Conservation (phyloP, 345 rosid genomes). For the Citrus reticulata region DNA sequence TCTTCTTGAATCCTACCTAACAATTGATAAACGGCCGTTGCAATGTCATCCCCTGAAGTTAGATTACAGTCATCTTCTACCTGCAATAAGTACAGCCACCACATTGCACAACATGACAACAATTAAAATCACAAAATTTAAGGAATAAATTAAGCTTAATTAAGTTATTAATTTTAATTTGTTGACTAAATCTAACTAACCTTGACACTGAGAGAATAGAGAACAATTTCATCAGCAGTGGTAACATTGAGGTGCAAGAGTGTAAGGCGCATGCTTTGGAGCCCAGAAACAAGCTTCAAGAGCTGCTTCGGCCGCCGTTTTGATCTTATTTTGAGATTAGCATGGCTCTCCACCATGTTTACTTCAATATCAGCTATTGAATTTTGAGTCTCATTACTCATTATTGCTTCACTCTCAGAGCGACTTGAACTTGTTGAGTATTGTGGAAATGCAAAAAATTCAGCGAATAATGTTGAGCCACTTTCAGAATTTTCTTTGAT, state of each 20-base stretch:
- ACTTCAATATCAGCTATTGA: conserved; percentile 73
- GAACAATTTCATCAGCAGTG: conserved; percentile 55
- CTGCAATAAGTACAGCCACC: conserved; percentile 38
- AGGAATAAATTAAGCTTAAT: not conserved
- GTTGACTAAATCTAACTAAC: conserved; percentile 6
- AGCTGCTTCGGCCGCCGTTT: conserved; percentile 69
- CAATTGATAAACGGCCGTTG: conserved; percentile 63
- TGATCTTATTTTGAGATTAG: conserved; percentile 73
- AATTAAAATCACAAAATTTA: no score
- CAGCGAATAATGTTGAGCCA: conserved; percentile 39
- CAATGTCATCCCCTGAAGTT: conserved; percentile 71
- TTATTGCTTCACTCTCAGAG: conserved; percentile 20
- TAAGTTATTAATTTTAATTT: no score
- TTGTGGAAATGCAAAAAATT: conserved; percentile 67
- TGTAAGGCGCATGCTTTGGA: conserved; percentile 58
- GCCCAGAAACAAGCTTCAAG: conserved; percentile 56
- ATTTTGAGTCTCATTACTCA: conserved; percentile 14
- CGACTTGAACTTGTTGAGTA: conserved; percentile 34
- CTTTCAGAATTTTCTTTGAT: conserved; percentile 20
- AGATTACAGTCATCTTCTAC: conserved; percentile 83
- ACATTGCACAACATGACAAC: not conserved
- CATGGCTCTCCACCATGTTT: conserved; percentile 79
- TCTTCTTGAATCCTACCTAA: conserved; percentile 64
- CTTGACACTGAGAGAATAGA: conserved; percentile 79
- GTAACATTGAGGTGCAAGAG: conserved; percentile 82